Conservation (phyloP, 192 early-diverging fungal species). For the Cetraspora pellucida region DNA sequence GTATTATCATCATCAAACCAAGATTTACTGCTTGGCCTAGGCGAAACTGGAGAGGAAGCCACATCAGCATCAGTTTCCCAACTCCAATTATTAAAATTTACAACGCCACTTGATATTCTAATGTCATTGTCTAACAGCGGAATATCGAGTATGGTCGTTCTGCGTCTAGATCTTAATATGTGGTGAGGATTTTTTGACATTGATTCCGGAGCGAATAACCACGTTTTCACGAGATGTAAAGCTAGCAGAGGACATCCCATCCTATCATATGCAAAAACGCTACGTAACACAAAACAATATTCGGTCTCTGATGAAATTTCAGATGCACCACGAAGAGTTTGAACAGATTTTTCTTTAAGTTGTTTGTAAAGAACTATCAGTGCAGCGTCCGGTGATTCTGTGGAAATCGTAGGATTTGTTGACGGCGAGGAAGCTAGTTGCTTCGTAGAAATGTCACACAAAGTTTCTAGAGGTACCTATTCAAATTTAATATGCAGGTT, state of each 20-base stretch:
- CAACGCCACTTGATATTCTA: conserved; percentile 24
- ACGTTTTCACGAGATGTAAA: conserved; percentile 67
- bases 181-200: background rate
- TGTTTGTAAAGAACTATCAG: conserved; percentile 72
- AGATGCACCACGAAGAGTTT: conserved; percentile 48
- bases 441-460: background rate
- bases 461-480: conserved; percentile 22
- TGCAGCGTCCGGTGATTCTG: conserved; percentile 60
- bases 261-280: conserved; percentile 71
- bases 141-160: conserved; percentile 30
- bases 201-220: conserved; percentile 34
- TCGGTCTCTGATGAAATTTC: conserved; percentile 56
- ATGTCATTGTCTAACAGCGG: conserved; percentile 9
- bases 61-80: background rate
- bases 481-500: background rate
- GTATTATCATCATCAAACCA: too few relatives aligned
- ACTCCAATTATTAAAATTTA: conserved; percentile 27
- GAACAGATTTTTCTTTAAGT: conserved; percentile 56
- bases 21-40: background rate
- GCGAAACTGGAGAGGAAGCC: background rate
- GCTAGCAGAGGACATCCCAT: conserved; percentile 79
- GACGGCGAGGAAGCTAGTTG: background rate
- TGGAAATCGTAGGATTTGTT: too few relatives aligned
- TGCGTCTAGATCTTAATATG: conserved; percentile 17
- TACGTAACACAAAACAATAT: conserved; percentile 61